Evolutionary conservation across 2,329 filamentous ascomycete genomes (phyloP).

Genomic region (Colletotrichum musae): DNA sequence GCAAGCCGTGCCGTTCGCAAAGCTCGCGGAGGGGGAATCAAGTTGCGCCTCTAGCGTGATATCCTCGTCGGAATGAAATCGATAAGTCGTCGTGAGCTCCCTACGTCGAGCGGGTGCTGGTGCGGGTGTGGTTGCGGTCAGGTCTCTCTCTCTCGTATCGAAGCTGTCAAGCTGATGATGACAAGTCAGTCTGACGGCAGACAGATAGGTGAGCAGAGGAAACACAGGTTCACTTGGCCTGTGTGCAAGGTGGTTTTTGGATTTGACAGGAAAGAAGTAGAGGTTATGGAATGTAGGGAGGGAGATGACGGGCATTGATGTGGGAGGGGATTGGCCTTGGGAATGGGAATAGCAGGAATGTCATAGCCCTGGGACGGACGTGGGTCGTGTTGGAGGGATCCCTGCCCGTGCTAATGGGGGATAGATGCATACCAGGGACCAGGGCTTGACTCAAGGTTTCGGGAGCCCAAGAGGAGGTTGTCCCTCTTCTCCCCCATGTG

Average conservation of each 20-base stretch:
- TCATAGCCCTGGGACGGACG: conserved; percentile 41
- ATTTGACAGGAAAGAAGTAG: conserved; percentile 38
- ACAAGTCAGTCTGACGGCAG: conserved; percentile 33
- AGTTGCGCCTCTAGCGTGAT: conserved; percentile 32
- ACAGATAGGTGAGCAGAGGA: conserved; percentile 1
- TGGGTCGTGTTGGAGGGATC: conserved; percentile 39
- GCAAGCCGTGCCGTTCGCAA: conserved; percentile 5
- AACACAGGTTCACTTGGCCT: conserved; percentile 24
- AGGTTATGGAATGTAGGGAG: conserved; percentile 41
- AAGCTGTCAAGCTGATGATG: conserved; percentile 29
- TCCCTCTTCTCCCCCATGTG: conserved; percentile 17
- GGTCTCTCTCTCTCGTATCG: conserved; percentile 1
- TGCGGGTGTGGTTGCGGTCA: background rate
- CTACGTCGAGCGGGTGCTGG: conserved; percentile 24
- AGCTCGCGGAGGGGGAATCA: conserved; percentile 1
- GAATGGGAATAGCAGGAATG: conserved; percentile 40
- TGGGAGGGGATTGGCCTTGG: conserved; percentile 17
- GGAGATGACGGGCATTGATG: conserved; percentile 40
- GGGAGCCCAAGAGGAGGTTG: conserved; percentile 38
- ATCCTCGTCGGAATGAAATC: conserved; percentile 15
- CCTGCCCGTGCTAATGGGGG: conserved; percentile 38
- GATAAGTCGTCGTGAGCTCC: conserved; percentile 20
- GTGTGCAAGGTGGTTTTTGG: conserved; percentile 36
- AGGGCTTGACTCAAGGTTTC: conserved; percentile 43
- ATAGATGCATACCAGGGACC: conserved; percentile 42